Evolutionary conservation across 2,329 filamentous ascomycete species (phyloP), one percentile per base, ranked within the genome.

Genomic region (Pseudogymnoascus sp.): DNA sequence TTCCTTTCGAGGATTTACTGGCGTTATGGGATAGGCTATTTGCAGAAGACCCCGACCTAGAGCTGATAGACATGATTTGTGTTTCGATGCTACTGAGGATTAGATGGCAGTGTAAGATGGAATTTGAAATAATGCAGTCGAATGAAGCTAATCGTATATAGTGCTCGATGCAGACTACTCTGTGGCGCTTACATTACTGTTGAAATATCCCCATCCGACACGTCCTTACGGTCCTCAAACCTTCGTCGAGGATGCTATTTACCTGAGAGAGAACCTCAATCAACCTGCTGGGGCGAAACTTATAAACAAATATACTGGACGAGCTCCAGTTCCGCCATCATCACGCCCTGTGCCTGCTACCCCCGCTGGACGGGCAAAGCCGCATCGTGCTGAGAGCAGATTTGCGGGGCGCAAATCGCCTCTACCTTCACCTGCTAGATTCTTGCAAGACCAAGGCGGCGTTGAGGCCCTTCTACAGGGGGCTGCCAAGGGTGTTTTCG

Each of bases 31-130:
- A 99, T 76, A 84, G 88, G 6, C 80, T 99, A 1, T 96, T 99
- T 73, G 90, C 93, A 1, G 86, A 96, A 70, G 93, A 96, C 69
- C 83, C 93, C 6, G 82, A 84, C 0, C 77, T 96, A 28, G 86
- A 92, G 60, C 78, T 97, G 34, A 86, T 97, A 68, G 91, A 97
- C 71, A 82, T 95, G 63, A 87, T 97, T n/a, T 97, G 93, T 69
- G 86, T 97, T 61, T 88, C 92, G 5, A 97, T 99, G 93, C 79
- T 99, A 23, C 79, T 99, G 53, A 85, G 95, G 60, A 91, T 97
- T 69, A 86, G 93, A 63, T 97, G 93, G 93, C 85, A 93, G 69
- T 78, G 90, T 95, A 77, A 79, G 88, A 76, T 34, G 14, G 53
- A 21, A n/a, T 67, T 8, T 68, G 65, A 18, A 46, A 61, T 8